These are phyloP conservation scores for Rhypophila decipiens DNA, from an alignment of 495 filamentous ascomycete genomes.

Conservation along the genomic window DNA sequence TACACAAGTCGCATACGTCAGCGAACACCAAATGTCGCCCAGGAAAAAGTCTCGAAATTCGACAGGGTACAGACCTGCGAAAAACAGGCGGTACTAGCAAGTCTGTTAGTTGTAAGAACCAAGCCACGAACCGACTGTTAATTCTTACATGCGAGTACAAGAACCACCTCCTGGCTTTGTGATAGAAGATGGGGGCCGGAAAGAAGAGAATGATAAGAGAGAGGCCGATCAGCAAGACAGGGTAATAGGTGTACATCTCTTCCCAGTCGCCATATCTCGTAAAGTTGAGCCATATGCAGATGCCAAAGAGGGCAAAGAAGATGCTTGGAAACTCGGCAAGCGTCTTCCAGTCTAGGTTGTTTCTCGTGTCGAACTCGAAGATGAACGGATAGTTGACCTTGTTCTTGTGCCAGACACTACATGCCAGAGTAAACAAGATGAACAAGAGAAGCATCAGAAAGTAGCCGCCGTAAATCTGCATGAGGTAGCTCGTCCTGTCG, in stretches of 20 bases:
- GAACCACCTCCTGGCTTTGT: conserved; percentile 74
- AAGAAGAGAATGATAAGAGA: conserved; percentile 64
- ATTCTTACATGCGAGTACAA: conserved; percentile 69
- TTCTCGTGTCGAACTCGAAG: conserved; percentile 87
- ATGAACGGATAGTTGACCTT: conserved; percentile 96
- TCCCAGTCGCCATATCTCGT: conserved; percentile 50
- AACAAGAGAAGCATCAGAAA: conserved; percentile 71
- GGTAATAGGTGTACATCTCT: conserved; percentile 77
- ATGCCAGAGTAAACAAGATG: conserved; percentile 69
- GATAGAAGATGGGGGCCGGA: conserved; percentile 66
- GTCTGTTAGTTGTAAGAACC: background rate
- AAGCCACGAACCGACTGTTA: background rate
- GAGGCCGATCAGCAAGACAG: conserved; percentile 69
- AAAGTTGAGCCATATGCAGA: conserved; percentile 87
- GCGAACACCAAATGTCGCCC: conserved; percentile 94
- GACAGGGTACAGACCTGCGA: conserved; percentile 83
- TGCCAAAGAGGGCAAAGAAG: conserved; percentile 69
- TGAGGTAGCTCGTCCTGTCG: conserved; percentile 62
- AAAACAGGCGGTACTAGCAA: conserved; percentile 73
- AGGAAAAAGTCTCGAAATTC: conserved; percentile 98
- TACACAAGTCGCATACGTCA: conserved; percentile 83
- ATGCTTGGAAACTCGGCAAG: conserved; percentile 76
- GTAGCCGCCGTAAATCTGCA: conserved; percentile 83
- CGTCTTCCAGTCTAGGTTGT: conserved; percentile 83
- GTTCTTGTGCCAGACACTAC: conserved; percentile 68